Evolutionary conservation across 2,329 filamentous ascomycete species (phyloP).

Genomic region (Fusarium multiceps): DNA sequence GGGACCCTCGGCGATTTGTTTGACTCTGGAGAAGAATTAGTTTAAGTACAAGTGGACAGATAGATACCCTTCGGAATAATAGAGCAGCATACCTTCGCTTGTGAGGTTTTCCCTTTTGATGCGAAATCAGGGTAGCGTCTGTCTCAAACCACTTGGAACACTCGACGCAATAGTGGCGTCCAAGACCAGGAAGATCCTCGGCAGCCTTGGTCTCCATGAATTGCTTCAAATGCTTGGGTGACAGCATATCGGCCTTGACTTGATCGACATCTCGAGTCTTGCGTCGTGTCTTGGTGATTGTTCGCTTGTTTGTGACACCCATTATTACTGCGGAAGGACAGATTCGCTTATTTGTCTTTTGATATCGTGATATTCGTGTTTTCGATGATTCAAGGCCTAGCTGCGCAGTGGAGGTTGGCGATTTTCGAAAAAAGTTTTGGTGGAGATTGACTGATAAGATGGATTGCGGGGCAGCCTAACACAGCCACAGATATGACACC

Average conservation of each 20-base stretch:
- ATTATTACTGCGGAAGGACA: conserved; percentile 55
- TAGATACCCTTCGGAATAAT: conserved; percentile 15
- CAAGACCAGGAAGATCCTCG: conserved; percentile 90
- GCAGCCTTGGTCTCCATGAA: conserved; percentile 81
- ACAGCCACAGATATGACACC: conserved; percentile 1
- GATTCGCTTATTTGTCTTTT: background rate
- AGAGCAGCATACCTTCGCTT: conserved; percentile 73
- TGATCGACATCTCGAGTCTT: conserved; percentile 91
- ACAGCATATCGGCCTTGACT: conserved; percentile 83
- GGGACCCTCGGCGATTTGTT: conserved; percentile 83
- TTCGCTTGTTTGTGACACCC: conserved; percentile 74
- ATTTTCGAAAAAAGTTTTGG: conserved; percentile 42
- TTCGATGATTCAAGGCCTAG: conserved; percentile 2
- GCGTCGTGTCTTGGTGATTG: conserved; percentile 79
- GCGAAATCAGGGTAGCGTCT: conserved; percentile 77
- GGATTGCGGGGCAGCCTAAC: conserved; percentile 8
- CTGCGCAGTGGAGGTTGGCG: conserved; percentile 32
- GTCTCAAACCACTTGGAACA: conserved; percentile 98
- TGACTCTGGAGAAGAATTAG: conserved; percentile 67
- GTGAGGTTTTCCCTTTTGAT: conserved; percentile 90
- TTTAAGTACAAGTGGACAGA: conserved; percentile 12
- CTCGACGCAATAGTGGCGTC: conserved; percentile 87
- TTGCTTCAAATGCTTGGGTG: conserved; percentile 81
- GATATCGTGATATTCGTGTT: conserved; percentile 2
- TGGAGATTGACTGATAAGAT: conserved; percentile 27